Base-by-base conservation (phyloP, 1,139 yeast genomes). In the Geotrichum reessii region DNA sequence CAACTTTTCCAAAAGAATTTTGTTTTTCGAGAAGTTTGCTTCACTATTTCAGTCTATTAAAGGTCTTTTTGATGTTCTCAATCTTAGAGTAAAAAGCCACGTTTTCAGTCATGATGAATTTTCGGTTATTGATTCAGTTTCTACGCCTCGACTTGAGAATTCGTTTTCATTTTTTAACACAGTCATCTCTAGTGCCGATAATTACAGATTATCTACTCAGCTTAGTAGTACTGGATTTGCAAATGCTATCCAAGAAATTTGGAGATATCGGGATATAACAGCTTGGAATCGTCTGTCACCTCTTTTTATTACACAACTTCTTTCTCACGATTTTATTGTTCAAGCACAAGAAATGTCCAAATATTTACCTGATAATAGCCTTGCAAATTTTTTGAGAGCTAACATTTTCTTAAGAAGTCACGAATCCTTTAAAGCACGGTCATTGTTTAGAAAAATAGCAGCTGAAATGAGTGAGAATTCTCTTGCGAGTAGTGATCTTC, bases 341-440 rank as follows among this genome's bases (percentile, higher is more conserved):
- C 56, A 56, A 47, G 59, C 60, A 12, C 56, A 51, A 24, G 58
- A 55, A 47, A 28, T 58, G 27, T 27, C 52, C 47, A 61, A 54
- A 11, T 68, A 65, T 56, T 55, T 66, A 11, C 61, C 61, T 6
- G 55, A 54, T 6, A 67, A 65, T 48, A 55, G 58, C 40, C 58
- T 67, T 7, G 55, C 67, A 1, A 58, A 64, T 2, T 67, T 69
- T 58, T 58, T 69, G 27, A 60, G 60, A 49, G 72, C 69, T 1
- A 60, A 61, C 31, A 58, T 65, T 12, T 60, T 59, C 8, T 52
- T 66, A 37, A 57, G 53, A 21, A 48, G 27, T 46, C 64, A 62
- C 19, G 64, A 64, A 48, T 50, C 58, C 2, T 19, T 62, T 21
- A 65, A 65, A 48, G 66, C 64, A n/a, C 52, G 57, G 47, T 49